A percentile compares a stretch with the other conserved stretches of the same genome.
Conservation (phyloP, 2,329 filamentous ascomycete species). For the Sporothrix inflata region DNA sequence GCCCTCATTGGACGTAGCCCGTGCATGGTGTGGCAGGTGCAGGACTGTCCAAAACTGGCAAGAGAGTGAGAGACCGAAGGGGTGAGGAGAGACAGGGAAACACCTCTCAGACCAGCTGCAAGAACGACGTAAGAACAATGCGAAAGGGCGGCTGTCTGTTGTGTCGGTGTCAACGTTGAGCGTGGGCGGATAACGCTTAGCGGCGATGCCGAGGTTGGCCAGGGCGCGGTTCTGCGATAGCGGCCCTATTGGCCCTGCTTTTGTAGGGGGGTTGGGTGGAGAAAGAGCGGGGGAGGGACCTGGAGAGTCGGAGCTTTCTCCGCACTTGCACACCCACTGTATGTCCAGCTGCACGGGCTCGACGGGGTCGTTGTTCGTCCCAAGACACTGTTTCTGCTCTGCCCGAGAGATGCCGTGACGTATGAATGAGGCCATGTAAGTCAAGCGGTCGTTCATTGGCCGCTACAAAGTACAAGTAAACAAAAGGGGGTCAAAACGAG, state of each 20-base stretch:
- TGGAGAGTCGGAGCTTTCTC: constrained; percentile 11
- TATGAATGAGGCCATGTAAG: neutral
- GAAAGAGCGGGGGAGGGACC: neutral
- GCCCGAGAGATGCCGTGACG: constrained; percentile 15
- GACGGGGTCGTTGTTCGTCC: neutral
- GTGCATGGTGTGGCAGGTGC: constrained; percentile 18
- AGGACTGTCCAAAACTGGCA: neutral
- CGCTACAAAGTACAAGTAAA: neutral
- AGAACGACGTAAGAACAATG: too few relatives aligned
- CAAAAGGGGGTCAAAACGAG: neutral
- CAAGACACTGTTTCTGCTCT: neutral
- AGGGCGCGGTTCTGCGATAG: neutral
- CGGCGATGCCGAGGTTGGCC: constrained; percentile 26
- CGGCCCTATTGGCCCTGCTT: neutral
- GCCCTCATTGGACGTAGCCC: constrained; percentile 1
- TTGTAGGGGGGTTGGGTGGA: neutral
- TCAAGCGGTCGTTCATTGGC: neutral
- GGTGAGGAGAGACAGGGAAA: neutral
- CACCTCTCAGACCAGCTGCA: neutral
- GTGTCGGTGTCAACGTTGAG: neutral
- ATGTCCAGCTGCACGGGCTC: too few relatives aligned
- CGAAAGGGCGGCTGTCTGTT: neutral
- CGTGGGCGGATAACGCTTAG: constrained; percentile 25
- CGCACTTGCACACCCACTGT: neutral
- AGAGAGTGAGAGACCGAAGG: neutral